Percentiles rank a stretch among this genome's conserved stretches.
Evolutionary conservation across 352 stramenopile species (phyloP).

Genomic region (Phytophthora kernoviae): DNA sequence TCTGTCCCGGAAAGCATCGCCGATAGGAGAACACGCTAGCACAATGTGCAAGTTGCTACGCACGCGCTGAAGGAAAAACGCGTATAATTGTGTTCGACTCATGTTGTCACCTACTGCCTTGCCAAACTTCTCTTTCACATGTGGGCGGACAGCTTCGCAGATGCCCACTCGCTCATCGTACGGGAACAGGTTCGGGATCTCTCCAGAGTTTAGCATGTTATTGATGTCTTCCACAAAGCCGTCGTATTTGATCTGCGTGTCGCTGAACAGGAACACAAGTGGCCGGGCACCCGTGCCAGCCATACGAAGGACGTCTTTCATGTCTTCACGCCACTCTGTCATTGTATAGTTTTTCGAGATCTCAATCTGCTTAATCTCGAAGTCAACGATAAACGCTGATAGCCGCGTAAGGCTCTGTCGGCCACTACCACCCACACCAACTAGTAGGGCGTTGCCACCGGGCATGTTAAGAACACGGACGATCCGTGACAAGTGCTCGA

Average conservation of each 20-base stretch:
- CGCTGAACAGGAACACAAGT: constrained; percentile 94
- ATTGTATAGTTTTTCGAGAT: constrained; percentile 96
- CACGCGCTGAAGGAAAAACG: constrained; percentile 93
- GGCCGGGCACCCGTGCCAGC: constrained; percentile 87
- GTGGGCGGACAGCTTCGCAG: constrained; percentile 88
- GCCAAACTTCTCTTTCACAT: constrained; percentile 92
- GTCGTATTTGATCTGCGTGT: constrained; percentile 97
- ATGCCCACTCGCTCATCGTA: constrained; percentile 93
- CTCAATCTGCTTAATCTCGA: constrained; percentile 94
- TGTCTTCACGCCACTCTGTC: constrained; percentile 95
- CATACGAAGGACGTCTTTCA: constrained; percentile 92
- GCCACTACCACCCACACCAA: constrained; percentile 93
- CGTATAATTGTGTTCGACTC: constrained; percentile 89
- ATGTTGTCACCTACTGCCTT: constrained; percentile 92
- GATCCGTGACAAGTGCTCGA: constrained; percentile 94
- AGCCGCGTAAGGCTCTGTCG: constrained; percentile 93
- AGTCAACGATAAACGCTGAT: constrained; percentile 93
- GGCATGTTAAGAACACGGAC: constrained; percentile 95
- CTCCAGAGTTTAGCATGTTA: constrained; percentile 95
- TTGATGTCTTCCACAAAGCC: constrained; percentile 97
- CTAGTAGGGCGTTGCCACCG: constrained; percentile 92
- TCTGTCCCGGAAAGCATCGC: constrained; percentile 93
- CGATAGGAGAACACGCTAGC: constrained; percentile 94
- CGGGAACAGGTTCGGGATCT: constrained; percentile 95
- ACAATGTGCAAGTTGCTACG: constrained; percentile 94